These are phyloP conservation scores for Medicago arabica DNA, from an alignment of 306 rosid species.

Conservation along the genomic window DNA sequence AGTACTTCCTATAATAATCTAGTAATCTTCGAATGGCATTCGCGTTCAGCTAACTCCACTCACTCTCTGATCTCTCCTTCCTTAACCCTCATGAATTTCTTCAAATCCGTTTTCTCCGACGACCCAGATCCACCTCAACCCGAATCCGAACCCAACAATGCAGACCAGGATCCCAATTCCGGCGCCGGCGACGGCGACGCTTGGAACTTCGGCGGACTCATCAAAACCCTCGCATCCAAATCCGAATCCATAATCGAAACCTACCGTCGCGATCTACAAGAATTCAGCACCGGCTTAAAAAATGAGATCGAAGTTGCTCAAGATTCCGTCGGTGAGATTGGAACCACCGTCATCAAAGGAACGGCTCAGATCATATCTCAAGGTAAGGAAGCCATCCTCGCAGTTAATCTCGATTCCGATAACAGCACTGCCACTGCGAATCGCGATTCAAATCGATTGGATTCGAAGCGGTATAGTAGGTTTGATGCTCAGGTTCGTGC, in stretches of 20 bases:
- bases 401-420: conserved; percentile 63
- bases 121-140: conserved; percentile 51
- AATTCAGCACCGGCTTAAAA: conserved; percentile 73
- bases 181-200: conserved; percentile 32
- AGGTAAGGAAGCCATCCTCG: conserved; percentile 71
- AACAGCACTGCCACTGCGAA: neutral
- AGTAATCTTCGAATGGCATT: neutral
- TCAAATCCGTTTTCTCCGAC: conserved; percentile 79
- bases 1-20: no score
- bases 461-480: conserved; percentile 66
- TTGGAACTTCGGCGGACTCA: conserved; percentile 85
- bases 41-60: neutral
- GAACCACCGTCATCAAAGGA: conserved; percentile 75
- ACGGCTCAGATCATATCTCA: conserved; percentile 84
- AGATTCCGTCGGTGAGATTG: conserved; percentile 80
- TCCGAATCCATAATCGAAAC: conserved; percentile 90
- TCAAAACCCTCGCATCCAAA: conserved; percentile 61
- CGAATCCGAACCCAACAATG: conserved; percentile 31
- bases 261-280: conserved; percentile 89
- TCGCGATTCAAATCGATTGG: conserved; percentile 37
- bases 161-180: conserved; percentile 48
- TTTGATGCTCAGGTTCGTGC: conserved; percentile 74
- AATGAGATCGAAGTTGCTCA: conserved; percentile 91
- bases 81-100: conserved; percentile 49
- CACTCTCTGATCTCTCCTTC: neutral